phyloP scores from a whole-genome alignment of 371 early-diverging fungal species.

The Haplosporangium sp. region DNA sequence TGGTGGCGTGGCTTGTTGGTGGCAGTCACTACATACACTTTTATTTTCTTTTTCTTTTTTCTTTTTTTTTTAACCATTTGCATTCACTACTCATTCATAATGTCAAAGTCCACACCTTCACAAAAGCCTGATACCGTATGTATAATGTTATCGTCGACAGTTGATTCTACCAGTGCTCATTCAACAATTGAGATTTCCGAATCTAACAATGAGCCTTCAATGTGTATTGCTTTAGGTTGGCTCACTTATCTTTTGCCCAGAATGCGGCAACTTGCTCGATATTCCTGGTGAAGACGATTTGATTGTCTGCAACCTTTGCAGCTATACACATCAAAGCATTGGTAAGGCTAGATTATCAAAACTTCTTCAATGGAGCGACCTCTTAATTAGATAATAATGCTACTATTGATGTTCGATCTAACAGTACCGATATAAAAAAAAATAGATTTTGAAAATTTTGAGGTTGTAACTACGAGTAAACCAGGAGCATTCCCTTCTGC shows the following conservation, averaged over 20 bases:
- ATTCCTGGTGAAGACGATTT: slow-evolving; percentile 81
- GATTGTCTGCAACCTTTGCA: slow-evolving; percentile 84
- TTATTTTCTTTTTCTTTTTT: slow-evolving; percentile 12
- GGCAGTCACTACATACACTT: background rate
- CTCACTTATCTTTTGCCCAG: slow-evolving; percentile 87
- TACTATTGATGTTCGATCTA: background rate
- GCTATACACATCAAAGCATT: slow-evolving; percentile 71
- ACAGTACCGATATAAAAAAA: background rate
- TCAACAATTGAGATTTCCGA: background rate
- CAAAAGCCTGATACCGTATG: slow-evolving; percentile 53
- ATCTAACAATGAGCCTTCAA: background rate
- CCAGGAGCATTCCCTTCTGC: slow-evolving; percentile 86
- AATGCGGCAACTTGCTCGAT: slow-evolving; percentile 91
- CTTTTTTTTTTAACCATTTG: background rate
- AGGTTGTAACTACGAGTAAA: slow-evolving; percentile 81
- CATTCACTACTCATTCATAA: background rate
- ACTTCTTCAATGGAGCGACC: background rate
- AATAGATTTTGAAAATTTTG: slow-evolving; percentile 80
- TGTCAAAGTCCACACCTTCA: slow-evolving; percentile 37
- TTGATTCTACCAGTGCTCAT: background rate
- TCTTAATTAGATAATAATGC: background rate
- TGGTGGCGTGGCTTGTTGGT: no score
- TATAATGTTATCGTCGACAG: background rate
- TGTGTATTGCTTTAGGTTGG: slow-evolving; percentile 53
- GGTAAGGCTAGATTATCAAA: slow-evolving; percentile 57